A percentile compares a stretch with the other conserved stretches of the same genome.
Evolutionary conservation across 306 rosid genomes (phyloP).

Genomic region (Vicia sativa): DNA sequence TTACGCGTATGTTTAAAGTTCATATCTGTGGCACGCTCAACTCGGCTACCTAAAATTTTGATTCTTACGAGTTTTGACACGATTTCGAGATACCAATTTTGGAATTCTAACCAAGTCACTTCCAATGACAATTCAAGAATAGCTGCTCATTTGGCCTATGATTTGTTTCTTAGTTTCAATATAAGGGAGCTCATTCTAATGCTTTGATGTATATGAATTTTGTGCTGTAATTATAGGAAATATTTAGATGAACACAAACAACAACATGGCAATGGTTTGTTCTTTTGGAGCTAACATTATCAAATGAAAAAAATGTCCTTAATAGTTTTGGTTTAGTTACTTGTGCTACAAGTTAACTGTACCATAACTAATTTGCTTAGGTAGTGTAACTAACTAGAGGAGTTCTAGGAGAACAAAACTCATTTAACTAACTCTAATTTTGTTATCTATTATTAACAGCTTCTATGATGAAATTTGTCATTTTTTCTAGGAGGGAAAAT

Average conservation of each 20-base stretch:
- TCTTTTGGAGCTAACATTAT: background rate
- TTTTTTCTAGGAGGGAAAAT: too few relatives aligned
- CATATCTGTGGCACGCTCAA: constrained; percentile 4
- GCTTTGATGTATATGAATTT: constrained; percentile 19
- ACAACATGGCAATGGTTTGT: background rate
- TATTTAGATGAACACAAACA: constrained; percentile 18
- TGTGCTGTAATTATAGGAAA: constrained; percentile 26
- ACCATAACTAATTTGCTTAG: too few relatives aligned
- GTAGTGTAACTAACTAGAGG: too few relatives aligned
- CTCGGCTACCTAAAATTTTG: constrained; percentile 21
- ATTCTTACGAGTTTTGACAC: constrained; percentile 32
- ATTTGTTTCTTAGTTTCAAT: constrained; percentile 27
- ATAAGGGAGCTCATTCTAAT: constrained; percentile 10
- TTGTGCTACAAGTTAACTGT: too few relatives aligned
- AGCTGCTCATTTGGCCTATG: constrained; percentile 17
- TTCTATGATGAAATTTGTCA: too few relatives aligned
- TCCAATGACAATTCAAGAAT: constrained; percentile 28
- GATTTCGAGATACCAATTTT: constrained; percentile 18
- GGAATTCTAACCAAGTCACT: constrained; percentile 34
- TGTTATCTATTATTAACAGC: too few relatives aligned
- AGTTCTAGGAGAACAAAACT: too few relatives aligned
- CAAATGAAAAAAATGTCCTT: background rate
- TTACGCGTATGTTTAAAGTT: constrained; percentile 38
- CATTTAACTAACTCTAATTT: too few relatives aligned
- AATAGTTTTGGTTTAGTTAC: too few relatives aligned